A percentile compares a stretch with the other conserved stretches of the same genome.
phyloP scores from a whole-genome alignment of 2,329 filamentous ascomycete genomes.

The Arthrinium phaeospermum region DNA sequence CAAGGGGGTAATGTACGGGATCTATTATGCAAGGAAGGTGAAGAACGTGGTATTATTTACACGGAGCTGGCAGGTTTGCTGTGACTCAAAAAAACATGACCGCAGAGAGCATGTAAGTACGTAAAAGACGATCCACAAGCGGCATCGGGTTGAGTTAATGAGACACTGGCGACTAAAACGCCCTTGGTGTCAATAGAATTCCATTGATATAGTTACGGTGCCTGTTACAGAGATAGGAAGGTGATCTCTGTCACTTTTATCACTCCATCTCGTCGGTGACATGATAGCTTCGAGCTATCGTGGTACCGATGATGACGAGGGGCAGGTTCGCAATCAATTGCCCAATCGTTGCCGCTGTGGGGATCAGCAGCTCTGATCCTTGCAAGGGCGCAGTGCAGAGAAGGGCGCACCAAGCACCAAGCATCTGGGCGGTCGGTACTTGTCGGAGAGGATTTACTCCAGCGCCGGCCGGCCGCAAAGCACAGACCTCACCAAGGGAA shows the following conservation, averaged over 20 bases:
- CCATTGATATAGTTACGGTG: not conserved
- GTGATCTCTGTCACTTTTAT: not conserved
- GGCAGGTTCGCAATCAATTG: not conserved
- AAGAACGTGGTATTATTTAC: not conserved
- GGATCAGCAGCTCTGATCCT: not conserved
- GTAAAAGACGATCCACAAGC: conserved; percentile 10
- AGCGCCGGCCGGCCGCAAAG: not conserved
- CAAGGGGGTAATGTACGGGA: not conserved
- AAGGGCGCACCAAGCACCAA: not conserved
- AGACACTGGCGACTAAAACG: not conserved
- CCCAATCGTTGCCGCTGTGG: not conserved
- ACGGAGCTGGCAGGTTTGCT: not conserved
- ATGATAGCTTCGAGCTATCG: not conserved
- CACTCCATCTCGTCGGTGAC: not conserved
- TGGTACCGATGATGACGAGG: conserved; percentile 5
- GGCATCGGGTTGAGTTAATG: not conserved
- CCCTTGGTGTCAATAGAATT: not conserved
- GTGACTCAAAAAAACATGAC: conserved; percentile 8
- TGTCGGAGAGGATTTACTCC: conserved; percentile 19
- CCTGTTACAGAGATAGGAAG: not conserved
- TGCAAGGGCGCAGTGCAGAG: not conserved
- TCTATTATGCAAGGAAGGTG: not conserved
- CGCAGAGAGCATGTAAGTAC: not conserved
- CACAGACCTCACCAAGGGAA: conserved; percentile 2
- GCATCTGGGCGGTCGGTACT: not conserved